Conservation (phyloP, 1,284 basidiomycete species). For the Moesziomyces aphidis region DNA sequence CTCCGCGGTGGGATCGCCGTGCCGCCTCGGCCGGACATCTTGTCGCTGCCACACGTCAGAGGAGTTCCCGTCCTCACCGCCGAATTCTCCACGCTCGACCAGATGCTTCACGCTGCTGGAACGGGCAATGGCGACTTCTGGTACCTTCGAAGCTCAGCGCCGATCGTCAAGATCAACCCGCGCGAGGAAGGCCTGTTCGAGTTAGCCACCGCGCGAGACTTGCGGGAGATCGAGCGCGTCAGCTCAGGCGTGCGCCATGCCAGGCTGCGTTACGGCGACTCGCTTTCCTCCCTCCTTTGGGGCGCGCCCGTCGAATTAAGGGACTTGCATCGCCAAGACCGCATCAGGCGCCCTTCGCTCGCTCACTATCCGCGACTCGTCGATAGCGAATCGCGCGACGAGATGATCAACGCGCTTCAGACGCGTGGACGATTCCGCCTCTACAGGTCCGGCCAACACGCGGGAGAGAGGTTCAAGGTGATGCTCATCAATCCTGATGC, state of each 20-base stretch:
- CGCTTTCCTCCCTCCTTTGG: slow-evolving; percentile 2
- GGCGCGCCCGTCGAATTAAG: background rate
- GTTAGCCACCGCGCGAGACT: background rate
- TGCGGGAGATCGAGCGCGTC: background rate
- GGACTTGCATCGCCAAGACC: background rate
- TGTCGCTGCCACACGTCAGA: slow-evolving; percentile 1
- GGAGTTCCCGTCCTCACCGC: slow-evolving; percentile 7
- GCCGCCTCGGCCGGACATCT: background rate
- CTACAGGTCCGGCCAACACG: background rate
- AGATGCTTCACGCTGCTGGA: slow-evolving; percentile 7
- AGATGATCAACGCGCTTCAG: slow-evolving; percentile 16
- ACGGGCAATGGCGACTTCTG: background rate
- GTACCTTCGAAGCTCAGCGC: background rate
- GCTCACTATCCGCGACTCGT: slow-evolving; percentile 1
- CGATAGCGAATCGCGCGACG: background rate
- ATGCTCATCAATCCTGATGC: slow-evolving; percentile 2
- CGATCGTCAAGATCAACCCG: background rate
- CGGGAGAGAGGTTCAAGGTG: slow-evolving; percentile 5
- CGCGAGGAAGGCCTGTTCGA: background rate
- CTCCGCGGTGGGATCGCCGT: background rate
- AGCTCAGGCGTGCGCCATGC: background rate
- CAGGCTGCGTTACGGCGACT: background rate
- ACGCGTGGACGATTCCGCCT: slow-evolving; percentile 5
- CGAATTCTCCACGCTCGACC: background rate
- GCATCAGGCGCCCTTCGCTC: background rate